Conservation (phyloP, 2,329 filamentous ascomycete genomes). For the Juglanconis oblonga region DNA sequence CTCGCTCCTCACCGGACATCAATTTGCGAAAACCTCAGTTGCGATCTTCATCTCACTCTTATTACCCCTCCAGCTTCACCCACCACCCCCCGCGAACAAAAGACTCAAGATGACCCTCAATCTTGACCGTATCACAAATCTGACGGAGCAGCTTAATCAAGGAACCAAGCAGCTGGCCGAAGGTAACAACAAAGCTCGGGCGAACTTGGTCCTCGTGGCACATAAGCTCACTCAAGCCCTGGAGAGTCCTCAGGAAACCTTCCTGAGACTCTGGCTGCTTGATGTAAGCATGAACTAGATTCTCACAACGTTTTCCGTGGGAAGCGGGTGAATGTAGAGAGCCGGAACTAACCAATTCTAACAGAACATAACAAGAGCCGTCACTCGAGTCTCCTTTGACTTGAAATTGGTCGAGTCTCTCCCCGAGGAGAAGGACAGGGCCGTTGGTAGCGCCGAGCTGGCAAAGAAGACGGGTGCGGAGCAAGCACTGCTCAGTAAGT, state of each 20-base stretch:
- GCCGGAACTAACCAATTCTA: background rate
- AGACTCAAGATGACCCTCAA: background rate
- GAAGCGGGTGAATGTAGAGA: background rate
- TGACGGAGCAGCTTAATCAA: background rate
- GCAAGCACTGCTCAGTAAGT: background rate
- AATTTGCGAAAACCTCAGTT: too few relatives aligned
- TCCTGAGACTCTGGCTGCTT: background rate
- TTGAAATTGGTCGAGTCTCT: background rate
- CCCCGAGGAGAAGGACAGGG: background rate
- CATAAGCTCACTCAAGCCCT: background rate
- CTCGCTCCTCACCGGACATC: too few relatives aligned
- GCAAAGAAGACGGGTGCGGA: slow-evolving; percentile 1
- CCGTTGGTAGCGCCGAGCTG: background rate
- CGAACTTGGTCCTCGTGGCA: background rate
- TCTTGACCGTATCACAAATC: background rate
- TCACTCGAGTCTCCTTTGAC: background rate
- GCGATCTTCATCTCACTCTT: too few relatives aligned
- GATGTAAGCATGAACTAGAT: background rate
- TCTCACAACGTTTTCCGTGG: background rate
- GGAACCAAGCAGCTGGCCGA: background rate
- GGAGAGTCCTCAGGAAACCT: background rate
- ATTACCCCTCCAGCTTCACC: too few relatives aligned
- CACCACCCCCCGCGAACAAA: background rate
- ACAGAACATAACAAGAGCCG: background rate
- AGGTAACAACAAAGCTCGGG: background rate